phyloP scores from a whole-genome alignment of 208 protist genomes.

The Crithidia sp. region DNA sequence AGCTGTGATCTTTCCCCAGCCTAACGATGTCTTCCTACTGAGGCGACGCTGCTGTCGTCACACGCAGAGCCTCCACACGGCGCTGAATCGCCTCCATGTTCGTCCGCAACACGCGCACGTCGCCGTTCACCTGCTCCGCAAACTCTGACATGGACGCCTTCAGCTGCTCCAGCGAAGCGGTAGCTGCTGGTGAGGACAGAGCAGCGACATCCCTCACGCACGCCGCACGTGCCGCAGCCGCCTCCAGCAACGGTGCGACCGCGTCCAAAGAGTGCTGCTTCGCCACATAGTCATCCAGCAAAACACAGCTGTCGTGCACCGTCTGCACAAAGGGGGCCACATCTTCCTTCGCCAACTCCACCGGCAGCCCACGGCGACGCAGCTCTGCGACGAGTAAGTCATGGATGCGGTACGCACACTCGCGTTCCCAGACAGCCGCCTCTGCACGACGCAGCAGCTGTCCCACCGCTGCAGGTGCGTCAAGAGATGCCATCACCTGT shows the following conservation, averaged over 20 bases:
- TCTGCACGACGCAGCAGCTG: slow-evolving; percentile 26
- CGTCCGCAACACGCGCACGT: neutral
- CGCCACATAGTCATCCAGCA: slow-evolving; percentile 8
- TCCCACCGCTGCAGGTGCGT: neutral
- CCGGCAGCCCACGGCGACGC: slow-evolving; percentile 14
- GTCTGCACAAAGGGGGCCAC: slow-evolving; percentile 4
- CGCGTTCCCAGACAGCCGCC: slow-evolving; percentile 16
- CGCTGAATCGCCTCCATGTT: slow-evolving; percentile 11
- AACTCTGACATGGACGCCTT: neutral
- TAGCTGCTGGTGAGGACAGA: slow-evolving; percentile 1
- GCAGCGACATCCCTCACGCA: slow-evolving; percentile 16
- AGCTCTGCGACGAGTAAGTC: slow-evolving; percentile 21
- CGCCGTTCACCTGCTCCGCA: neutral
- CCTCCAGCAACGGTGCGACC: slow-evolving; percentile 23
- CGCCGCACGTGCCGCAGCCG: slow-evolving; percentile 6
- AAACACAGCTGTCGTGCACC: neutral
- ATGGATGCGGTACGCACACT: slow-evolving; percentile 9
- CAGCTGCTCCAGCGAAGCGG: slow-evolving; percentile 7
- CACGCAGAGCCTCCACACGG: slow-evolving; percentile 6
- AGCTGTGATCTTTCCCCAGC: neutral
- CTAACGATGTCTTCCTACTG: neutral
- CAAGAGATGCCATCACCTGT: slow-evolving; percentile 8
- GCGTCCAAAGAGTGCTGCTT: slow-evolving; percentile 1
- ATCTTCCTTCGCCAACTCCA: neutral
- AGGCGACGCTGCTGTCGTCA: neutral